A percentile compares a stretch with the other conserved stretches of the same genome.
These are phyloP conservation scores for Plectosphaerella cucumerina DNA, from an alignment of 2,329 filamentous ascomycete species.

Conservation along the genomic window DNA sequence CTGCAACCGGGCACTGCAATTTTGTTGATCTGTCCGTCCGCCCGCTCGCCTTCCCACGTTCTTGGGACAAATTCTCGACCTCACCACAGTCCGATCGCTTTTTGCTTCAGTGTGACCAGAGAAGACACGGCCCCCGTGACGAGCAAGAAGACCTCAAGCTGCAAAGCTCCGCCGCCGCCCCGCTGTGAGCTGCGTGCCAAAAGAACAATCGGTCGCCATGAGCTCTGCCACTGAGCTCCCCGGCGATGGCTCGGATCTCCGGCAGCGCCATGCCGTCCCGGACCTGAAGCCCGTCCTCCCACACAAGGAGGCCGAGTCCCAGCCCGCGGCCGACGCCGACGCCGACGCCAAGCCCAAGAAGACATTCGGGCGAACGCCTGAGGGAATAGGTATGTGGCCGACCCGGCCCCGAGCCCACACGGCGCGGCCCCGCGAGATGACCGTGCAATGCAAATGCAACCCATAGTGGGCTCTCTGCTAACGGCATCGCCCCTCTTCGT, in stretches of 20 bases:
- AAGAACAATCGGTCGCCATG: slow-evolving; percentile 20
- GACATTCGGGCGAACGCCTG: slow-evolving; percentile 86
- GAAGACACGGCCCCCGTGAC: too few species aligned
- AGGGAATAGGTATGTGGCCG: slow-evolving; percentile 72
- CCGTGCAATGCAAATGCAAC: neutral
- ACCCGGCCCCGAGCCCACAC: neutral
- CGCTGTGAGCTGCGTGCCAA: neutral
- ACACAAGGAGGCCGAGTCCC: neutral
- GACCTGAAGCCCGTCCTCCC: neutral
- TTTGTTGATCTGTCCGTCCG: neutral
- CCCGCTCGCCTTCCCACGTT: neutral
- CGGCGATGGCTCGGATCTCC: slow-evolving; percentile 18
- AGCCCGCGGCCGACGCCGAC: neutral
- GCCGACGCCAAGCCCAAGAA: slow-evolving; percentile 47
- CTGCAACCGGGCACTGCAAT: neutral
- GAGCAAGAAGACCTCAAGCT: neutral
- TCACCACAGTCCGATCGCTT: neutral
- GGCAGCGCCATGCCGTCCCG: slow-evolving; percentile 20
- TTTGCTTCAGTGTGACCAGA: too few species aligned
- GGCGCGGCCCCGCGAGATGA: neutral
- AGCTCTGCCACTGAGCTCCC: slow-evolving; percentile 21
- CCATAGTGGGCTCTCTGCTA: neutral
- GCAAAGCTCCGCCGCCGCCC: neutral
- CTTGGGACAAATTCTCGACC: neutral
- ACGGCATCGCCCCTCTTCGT: neutral